Base-by-base conservation (phyloP, 768 basidiomycete species). In the Naganishia onofrii region DNA sequence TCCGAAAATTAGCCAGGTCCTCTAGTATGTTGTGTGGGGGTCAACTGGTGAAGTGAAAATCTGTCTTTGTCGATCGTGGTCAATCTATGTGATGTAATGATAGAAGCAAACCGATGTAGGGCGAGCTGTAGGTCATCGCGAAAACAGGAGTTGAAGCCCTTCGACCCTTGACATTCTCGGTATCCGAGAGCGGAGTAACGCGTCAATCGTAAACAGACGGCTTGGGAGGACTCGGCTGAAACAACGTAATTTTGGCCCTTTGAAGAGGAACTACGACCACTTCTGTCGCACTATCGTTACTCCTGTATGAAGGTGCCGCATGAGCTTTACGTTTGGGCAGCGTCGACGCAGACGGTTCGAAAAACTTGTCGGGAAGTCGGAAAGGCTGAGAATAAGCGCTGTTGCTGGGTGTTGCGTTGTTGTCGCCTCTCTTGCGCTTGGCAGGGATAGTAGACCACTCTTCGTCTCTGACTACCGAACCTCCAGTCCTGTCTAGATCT, bases 221-320 rank as follows among this genome's bases (percentile, higher is more conserved):
- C 23, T 63, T 63, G 6, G 60, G 60, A 6, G 60, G 60, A 17
- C 60, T 63, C 60, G 60, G 60, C 23, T 63, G 38, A 15, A 63
- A 63, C 38, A 63, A 42, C 21, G 60, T 63, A 26, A 63, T 6
- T 13, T 42, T 63, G n/a, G 36, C 12, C 21, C 60, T 36, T 46
- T 34, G 60, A 15, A 63, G 38, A 29, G 60, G 60, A 10, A 63
- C 32, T 19, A 63, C 38, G 42, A 63, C 38, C 42, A 63, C 36
- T 17, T 63, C 60, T 38, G 60, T 63, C 26, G 60, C 60, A 21
- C 60, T 63, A 21, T 63, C 60, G 60, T 42, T 46, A n/a, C 60
- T 63, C 38, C 38, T 42, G 17, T 63, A 26, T 15, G 38, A n/a
- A 0, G 38, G 60, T 44, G 36, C 23, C 38, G 60, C 9, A 34